Percentiles rank a stretch among this genome's conserved stretches.
phyloP scores from a whole-genome alignment of 139 green algal species.

The Auxenochlorella protothecoides region DNA sequence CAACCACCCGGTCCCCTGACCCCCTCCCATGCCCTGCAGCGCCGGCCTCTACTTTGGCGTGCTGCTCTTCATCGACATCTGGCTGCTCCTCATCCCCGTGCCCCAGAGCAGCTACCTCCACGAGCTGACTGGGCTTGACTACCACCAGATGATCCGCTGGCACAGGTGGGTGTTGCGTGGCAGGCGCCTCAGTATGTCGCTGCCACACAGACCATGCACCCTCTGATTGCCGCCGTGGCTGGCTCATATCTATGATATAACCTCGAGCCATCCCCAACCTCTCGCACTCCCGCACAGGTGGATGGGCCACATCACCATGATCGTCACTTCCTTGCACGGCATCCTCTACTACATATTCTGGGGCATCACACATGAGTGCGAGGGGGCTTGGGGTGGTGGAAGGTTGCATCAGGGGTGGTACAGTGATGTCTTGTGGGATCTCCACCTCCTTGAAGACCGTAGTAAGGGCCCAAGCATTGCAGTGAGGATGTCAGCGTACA shows the following conservation, averaged over 20 bases:
- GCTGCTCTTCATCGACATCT: conserved; percentile 15
- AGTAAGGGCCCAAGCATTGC: no score
- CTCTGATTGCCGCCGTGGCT: background rate
- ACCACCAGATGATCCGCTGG: conserved; percentile 22
- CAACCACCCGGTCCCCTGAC: no score
- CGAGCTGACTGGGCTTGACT: conserved; percentile 5
- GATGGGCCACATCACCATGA: conserved; percentile 29
- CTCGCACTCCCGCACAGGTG: conserved; percentile 6
- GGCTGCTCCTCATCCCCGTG: conserved; percentile 29
- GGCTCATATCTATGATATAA: no score
- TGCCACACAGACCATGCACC: background rate
- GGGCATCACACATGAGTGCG: conserved; percentile 7
- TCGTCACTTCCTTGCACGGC: conserved; percentile 16
- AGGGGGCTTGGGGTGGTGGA: no score
- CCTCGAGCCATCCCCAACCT: no score
- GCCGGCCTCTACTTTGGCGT: conserved; percentile 12
- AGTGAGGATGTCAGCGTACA: no score
- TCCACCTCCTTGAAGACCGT: background rate
- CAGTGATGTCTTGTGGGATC: no score
- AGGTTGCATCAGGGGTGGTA: no score
- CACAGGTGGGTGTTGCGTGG: conserved; percentile 4
- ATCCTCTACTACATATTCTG: conserved; percentile 29
- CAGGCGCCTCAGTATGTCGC: background rate
- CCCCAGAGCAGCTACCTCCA: conserved; percentile 28
- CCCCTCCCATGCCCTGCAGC: background rate